Conservation (phyloP, 257 asterid species). For the Solanum ahanhuiri region DNA sequence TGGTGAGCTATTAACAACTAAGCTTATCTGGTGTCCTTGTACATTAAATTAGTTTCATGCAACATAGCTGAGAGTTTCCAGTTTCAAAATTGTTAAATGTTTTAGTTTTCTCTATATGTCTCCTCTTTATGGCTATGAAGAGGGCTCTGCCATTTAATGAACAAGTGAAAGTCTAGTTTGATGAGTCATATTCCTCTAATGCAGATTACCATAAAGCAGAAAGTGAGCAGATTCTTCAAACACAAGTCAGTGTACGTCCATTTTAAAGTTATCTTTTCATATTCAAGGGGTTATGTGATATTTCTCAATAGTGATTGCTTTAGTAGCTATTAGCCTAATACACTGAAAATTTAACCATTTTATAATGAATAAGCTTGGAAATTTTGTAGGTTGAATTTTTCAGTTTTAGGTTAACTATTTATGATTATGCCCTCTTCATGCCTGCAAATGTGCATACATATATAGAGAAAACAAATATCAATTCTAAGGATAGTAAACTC, state of each 20-base stretch:
- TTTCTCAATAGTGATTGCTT: too few relatives aligned
- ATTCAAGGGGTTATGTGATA: not conserved
- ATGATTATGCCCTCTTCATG: not conserved
- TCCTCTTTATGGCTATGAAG: slow-evolving; percentile 12
- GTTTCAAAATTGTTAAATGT: not conserved
- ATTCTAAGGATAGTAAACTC: too few relatives aligned
- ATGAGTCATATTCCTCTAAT: slow-evolving; percentile 39
- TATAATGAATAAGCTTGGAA: not conserved
- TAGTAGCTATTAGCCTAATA: too few relatives aligned
- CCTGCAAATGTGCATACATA: too few relatives aligned
- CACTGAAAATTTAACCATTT: not conserved
- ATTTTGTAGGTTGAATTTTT: not conserved
- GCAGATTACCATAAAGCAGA: slow-evolving; percentile 16
- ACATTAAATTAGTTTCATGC: too few relatives aligned
- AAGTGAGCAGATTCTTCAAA: not conserved
- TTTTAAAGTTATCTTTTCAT: not conserved
- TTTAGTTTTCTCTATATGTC: not conserved
- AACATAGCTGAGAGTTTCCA: too few relatives aligned
- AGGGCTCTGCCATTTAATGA: slow-evolving; percentile 21
- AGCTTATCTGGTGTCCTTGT: not conserved
- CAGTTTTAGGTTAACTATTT: not conserved
- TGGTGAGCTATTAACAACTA: not conserved
- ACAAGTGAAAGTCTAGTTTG: slow-evolving; percentile 48
- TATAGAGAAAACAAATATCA: too few relatives aligned
- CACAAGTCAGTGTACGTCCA: not conserved